Base-by-base conservation (phyloP, 495 filamentous ascomycete species). In the Jackrogersella minutella region DNA sequence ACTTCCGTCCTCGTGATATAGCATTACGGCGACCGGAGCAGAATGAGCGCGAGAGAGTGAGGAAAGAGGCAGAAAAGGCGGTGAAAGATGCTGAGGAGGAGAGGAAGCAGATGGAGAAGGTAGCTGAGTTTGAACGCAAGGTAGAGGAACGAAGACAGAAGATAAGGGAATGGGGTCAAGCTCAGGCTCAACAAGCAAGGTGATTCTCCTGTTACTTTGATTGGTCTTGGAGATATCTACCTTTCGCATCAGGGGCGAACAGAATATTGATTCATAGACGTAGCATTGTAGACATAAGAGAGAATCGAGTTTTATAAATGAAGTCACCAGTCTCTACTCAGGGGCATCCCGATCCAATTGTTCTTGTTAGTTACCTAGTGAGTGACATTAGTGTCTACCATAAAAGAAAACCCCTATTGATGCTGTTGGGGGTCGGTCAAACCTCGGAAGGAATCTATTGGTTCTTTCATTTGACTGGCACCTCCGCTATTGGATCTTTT, bases 1-100 rank as follows among this genome's bases (percentile, higher is more conserved):
- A 99, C 75, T 96, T 91, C 80, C 87, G 85, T 56, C 93, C 95
- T 4, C 94, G 96, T 76, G 96, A 98, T 74, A 97, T 99, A 71
- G 96, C 95, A 11, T 78, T 88, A 19, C 86, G 95, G 66, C 81
- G 95, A 44, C 86, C 88, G 13, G 95, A 98, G 74, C 95, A 99
- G 82, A 78, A 96, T n/a, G 82, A 88, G 77, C 80, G 85, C 43
- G 94, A 98, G 80, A 76, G 81, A 36, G 79, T 78, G 28, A 82
- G 93, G 58, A 89, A 88, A 76, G 80, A 79, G 60, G 83, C 79
- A 61, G 91, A 93, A 79, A 76, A 75, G 52, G 74, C 79, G 49
- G 78, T 84, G 60, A 82, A 82, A 66, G 70, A 81, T 57, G 80
- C 84, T 67, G 83, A 81, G 34, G 81, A 84, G 62, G 83, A 84